Base-by-base conservation (phyloP, 257 asterid species). In the Craterostigma plantagineum region DNA sequence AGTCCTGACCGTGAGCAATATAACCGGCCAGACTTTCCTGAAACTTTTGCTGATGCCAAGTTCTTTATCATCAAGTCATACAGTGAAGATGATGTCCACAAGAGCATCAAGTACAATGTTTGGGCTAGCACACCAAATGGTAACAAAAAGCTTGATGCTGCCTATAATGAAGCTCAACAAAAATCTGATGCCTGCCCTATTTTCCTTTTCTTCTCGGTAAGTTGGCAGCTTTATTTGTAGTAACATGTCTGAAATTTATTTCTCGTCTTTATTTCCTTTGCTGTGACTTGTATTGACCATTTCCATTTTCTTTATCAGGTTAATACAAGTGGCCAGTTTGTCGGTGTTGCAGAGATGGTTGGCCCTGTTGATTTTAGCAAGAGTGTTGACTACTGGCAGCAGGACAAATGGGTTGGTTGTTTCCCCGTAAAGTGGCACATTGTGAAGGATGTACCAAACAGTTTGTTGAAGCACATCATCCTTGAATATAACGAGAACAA, bases 41-140 rank as follows among this genome's bases (percentile, higher is more conserved):
- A 18, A 9, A 12, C 38, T 4, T 55, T 49, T 43, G 14, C 51
- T n/a, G 55, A 55, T 35, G 61, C 58, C 2, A 62, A 49, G 45
- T 65, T 70, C 47, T 65, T 55, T 17, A 43, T 70, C 4, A 72
- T 72, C 38, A 72, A 72, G 57, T 72, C 77, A 11, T 72, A 68
- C 52, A 72, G 73, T 2, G 77, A 66, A 18, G 75, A 71, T 48
- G 74, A 71, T 49, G 57, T 66, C 13, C 79, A 71, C 48, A 71
- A 71, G 58, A 60, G 69, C 51, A 58, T 71, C 46, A 71, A 71
- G 43, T 71, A 71, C 46, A 62, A 57, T 51, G 63, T 71, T 17
- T 71, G 79, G 79, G 56, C 79, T 14, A 71, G 75, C 52, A 71
- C 79, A 4, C 64, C 71, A 1, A 71, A 60, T 45, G 79, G 79